A percentile compares a stretch with the other conserved stretches of the same genome.
Conservation (phyloP, 2,329 filamentous ascomycete species). For the Coniochaeta prunicola region DNA sequence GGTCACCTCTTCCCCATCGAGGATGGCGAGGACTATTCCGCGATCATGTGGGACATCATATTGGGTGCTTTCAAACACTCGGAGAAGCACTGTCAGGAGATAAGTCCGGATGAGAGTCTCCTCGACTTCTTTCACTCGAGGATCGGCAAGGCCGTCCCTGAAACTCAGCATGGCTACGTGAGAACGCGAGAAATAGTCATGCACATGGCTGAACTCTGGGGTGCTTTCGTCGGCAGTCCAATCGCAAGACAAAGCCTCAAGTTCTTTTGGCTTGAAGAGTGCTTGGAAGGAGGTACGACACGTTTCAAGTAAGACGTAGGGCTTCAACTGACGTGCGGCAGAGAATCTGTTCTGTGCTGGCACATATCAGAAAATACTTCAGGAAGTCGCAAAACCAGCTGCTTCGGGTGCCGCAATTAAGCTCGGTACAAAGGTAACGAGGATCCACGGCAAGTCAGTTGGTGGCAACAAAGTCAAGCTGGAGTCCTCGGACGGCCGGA, state of each 20-base stretch:
- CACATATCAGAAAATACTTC: conserved; percentile 52
- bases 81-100: conserved; percentile 45
- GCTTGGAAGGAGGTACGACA: conserved; percentile 60
- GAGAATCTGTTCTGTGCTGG: conserved; percentile 55
- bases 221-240: conserved; percentile 61
- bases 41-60: conserved; percentile 61
- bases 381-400: conserved; percentile 50
- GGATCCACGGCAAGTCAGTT: conserved; percentile 27
- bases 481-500: conserved; percentile 34
- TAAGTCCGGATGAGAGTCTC: conserved; percentile 39
- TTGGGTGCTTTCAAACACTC: conserved; percentile 61
- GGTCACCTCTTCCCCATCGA: conserved; percentile 41
- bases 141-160: conserved; percentile 36
- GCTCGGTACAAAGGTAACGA: conserved; percentile 38
- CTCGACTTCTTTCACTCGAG: conserved; percentile 45
- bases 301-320: too few relatives aligned
- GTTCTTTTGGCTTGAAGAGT: conserved; percentile 74
- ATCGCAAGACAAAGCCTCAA: conserved; percentile 61
- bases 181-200: conserved; percentile 35
- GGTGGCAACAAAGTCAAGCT: conserved; percentile 30
- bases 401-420: conserved; percentile 46
- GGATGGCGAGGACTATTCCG: conserved; percentile 39
- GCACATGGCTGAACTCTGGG: conserved; percentile 59
- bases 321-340: conserved; percentile 17
- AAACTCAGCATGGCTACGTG: conserved; percentile 31